A percentile compares a stretch with the other conserved stretches of the same genome.
Conservation (phyloP, 768 basidiomycete genomes). For the Psilocybe tampanensis region DNA sequence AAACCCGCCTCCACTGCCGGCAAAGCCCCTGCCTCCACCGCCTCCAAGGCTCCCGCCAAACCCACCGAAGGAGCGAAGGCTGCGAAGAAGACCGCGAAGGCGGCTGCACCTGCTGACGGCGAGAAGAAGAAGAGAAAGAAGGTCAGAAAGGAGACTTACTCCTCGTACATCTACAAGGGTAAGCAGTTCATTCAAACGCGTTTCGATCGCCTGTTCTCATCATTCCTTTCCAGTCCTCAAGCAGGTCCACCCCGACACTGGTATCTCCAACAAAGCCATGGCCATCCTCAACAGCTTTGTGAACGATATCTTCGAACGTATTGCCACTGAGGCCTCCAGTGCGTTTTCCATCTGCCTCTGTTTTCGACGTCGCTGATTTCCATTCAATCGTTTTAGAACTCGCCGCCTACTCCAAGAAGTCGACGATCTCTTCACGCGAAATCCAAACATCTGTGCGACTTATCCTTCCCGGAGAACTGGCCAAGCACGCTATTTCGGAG, state of each 20-base stretch:
- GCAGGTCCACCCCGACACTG: slow-evolving; percentile 98
- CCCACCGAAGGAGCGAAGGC: slow-evolving; percentile 64
- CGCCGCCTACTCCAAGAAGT: slow-evolving; percentile 97
- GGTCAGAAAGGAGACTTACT: slow-evolving; percentile 89
- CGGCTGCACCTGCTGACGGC: slow-evolving; percentile 64
- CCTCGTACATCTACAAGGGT: slow-evolving; percentile 93
- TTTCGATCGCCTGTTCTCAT: neutral
- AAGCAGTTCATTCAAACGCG: slow-evolving; percentile 8
- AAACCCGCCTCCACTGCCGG: slow-evolving; percentile 87
- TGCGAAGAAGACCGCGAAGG: slow-evolving; percentile 79
- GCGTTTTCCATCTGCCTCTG: slow-evolving; percentile 29
- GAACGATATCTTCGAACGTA: slow-evolving; percentile 95
- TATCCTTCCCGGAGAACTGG: slow-evolving; percentile 94
- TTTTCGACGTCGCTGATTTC: slow-evolving; percentile 1
- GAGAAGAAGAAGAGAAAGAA: slow-evolving; percentile 90
- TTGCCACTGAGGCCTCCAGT: slow-evolving; percentile 91
- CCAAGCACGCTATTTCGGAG: slow-evolving; percentile 93
- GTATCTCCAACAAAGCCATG: slow-evolving; percentile 99
- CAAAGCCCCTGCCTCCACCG: slow-evolving; percentile 74
- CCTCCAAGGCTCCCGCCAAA: slow-evolving; percentile 77
- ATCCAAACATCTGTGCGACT: slow-evolving; percentile 97
- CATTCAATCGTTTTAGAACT: slow-evolving; percentile 66
- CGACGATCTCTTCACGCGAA: slow-evolving; percentile 97
- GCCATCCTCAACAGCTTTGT: slow-evolving; percentile 96
- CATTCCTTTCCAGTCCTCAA: slow-evolving; percentile 68